Evolutionary conservation across 2,329 filamentous ascomycete genomes (phyloP).

Genomic region (Epichloe elymi): DNA sequence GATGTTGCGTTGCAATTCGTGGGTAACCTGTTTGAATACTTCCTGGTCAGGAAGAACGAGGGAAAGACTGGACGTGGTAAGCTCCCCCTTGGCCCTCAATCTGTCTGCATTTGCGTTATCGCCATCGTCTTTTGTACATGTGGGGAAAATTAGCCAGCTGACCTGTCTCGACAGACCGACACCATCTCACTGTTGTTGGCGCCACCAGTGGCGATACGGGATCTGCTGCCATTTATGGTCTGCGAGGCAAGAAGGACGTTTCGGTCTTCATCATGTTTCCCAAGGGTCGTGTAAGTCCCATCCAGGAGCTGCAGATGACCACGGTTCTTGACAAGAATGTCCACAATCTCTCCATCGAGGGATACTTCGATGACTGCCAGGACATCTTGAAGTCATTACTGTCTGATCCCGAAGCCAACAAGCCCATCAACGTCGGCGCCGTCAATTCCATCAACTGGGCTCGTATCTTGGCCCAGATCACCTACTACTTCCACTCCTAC

Average conservation of each 20-base stretch:
- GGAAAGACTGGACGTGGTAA: slow-evolving; percentile 47
- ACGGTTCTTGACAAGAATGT: slow-evolving; percentile 84
- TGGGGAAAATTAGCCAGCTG: slow-evolving; percentile 5
- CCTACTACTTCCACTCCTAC: slow-evolving; percentile 94
- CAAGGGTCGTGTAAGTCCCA: slow-evolving; percentile 76
- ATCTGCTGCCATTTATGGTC: slow-evolving; percentile 88
- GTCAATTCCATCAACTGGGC: slow-evolving; percentile 98
- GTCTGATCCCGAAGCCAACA: slow-evolving; percentile 72
- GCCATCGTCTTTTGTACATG: neutral
- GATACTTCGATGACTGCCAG: slow-evolving; percentile 95
- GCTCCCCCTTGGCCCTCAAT: slow-evolving; percentile 4
- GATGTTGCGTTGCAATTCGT: slow-evolving; percentile 92
- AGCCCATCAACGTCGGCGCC: slow-evolving; percentile 70
- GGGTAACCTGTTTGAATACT: slow-evolving; percentile 92
- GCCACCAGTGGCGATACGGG: slow-evolving; percentile 84
- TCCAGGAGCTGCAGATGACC: slow-evolving; percentile 96
- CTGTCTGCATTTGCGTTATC: neutral
- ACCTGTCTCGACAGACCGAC: slow-evolving; percentile 37
- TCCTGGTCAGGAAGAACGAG: slow-evolving; percentile 60
- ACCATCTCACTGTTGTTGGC: slow-evolving; percentile 76
- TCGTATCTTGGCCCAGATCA: slow-evolving; percentile 88
- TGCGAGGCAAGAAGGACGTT: slow-evolving; percentile 91
- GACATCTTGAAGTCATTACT: slow-evolving; percentile 93
- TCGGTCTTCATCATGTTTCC: slow-evolving; percentile 92
- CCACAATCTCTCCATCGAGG: slow-evolving; percentile 78